Percentiles rank a stretch among this genome's conserved stretches.
Evolutionary conservation across 1,284 basidiomycete genomes (phyloP).

Genomic region (Cryptococcus sp.): DNA sequence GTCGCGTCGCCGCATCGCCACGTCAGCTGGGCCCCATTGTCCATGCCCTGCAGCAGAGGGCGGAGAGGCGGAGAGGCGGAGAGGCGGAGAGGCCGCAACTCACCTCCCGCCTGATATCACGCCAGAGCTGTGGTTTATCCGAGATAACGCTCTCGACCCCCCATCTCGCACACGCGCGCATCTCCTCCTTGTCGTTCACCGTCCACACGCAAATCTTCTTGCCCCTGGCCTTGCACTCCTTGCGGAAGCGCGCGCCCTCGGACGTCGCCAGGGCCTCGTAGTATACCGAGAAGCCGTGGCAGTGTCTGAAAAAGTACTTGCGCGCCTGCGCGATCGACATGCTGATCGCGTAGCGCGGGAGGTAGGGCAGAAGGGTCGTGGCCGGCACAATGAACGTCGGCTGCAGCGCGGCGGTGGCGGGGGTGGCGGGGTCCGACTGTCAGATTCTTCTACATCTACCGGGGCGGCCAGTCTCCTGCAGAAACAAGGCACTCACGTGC

Average conservation of each 20-base stretch:
- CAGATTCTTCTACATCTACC: neutral
- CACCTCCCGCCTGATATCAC: conserved; percentile 37
- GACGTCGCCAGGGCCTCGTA: conserved; percentile 70
- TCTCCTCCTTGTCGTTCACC: conserved; percentile 83
- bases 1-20: too few species aligned
- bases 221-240: conserved; percentile 70
- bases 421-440: neutral
- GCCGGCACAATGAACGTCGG: conserved; percentile 81
- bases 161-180: conserved; percentile 96
- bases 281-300: conserved; percentile 82
- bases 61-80: neutral
- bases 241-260: conserved; percentile 68
- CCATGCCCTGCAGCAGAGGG: too few species aligned
- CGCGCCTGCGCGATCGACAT: conserved; percentile 61
- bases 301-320: conserved; percentile 86
- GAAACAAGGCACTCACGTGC: conserved; percentile 40
- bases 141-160: conserved; percentile 85
- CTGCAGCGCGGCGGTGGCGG: conserved; percentile 71
- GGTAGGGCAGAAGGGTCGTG: conserved; percentile 70
- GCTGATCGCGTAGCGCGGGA: conserved; percentile 83
- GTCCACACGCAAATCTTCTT: conserved; percentile 97
- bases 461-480: neutral
- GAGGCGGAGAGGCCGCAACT: conserved; percentile 4
- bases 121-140: conserved; percentile 56
- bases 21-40: too few species aligned